Evolutionary conservation across 164 flowering plant species (phyloP).

Genomic region (Platanus orientalis): DNA sequence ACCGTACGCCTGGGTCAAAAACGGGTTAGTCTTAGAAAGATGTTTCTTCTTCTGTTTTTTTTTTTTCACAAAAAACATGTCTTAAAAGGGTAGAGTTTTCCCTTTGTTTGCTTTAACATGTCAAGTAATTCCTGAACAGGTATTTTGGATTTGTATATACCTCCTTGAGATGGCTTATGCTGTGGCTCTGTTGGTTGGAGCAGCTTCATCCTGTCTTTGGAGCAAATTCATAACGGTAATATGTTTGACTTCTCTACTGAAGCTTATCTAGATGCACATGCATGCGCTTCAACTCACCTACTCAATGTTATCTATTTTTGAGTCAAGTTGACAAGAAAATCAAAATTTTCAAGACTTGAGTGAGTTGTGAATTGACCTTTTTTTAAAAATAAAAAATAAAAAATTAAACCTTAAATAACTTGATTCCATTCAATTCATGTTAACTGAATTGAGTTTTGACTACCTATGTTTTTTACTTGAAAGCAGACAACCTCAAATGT

Average conservation of each 20-base stretch:
- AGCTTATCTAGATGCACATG: too few species aligned
- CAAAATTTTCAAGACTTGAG: too few species aligned
- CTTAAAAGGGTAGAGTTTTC: neutral
- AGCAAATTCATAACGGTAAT: conserved; percentile 64
- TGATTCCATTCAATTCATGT: too few species aligned
- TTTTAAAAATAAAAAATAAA: too few species aligned
- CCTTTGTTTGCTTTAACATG: neutral
- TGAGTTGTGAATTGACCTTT: too few species aligned
- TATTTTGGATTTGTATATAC: conserved; percentile 73
- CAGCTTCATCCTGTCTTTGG: conserved; percentile 48
- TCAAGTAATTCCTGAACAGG: conserved; percentile 37
- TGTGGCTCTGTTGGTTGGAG: conserved; percentile 63
- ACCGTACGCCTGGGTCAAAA: conserved; percentile 75
- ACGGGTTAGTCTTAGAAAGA: conserved; percentile 40
- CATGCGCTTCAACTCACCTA: too few species aligned
- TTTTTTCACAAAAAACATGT: neutral
- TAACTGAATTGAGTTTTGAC: too few species aligned
- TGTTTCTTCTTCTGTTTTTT: neutral
- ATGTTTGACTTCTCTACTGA: neutral
- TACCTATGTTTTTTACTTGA: too few species aligned
- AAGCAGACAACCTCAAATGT: too few species aligned
- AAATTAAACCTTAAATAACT: too few species aligned
- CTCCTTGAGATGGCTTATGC: conserved; percentile 74
- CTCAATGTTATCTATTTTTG: too few species aligned
- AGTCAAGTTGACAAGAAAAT: too few species aligned